Conservation (phyloP, 257 asterid species). For the Salvia miltiorrhiza region DNA sequence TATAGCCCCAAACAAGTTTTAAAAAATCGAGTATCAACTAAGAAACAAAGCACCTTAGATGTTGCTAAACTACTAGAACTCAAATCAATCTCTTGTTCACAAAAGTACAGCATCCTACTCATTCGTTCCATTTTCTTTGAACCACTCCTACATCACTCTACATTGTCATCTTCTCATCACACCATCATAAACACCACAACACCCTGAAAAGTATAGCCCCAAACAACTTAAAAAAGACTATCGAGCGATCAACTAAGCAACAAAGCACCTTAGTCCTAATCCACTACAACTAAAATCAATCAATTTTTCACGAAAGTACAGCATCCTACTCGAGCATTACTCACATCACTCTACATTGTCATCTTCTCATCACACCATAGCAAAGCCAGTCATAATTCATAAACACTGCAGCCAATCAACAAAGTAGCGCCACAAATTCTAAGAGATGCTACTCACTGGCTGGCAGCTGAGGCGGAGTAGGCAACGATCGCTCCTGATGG, state of each 20-base stretch:
- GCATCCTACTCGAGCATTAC: not conserved
- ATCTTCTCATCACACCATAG: not conserved
- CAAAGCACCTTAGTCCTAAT: slow-evolving; percentile 7
- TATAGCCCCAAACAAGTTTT: not conserved
- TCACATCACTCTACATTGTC: slow-evolving; percentile 7
- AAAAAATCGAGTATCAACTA: not conserved
- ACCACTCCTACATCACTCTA: not conserved
- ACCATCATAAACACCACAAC: slow-evolving; percentile 1
- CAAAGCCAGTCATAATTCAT: slow-evolving; percentile 16
- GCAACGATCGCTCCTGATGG: slow-evolving; percentile 41
- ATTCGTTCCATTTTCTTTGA: too few species aligned
- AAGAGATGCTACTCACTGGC: slow-evolving; percentile 58
- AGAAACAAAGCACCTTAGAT: slow-evolving; percentile 7
- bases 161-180: not conserved
- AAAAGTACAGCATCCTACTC: not conserved
- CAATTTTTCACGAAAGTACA: not conserved
- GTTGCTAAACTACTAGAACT: slow-evolving; percentile 13
- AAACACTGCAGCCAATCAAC: not conserved
- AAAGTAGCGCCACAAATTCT: slow-evolving; percentile 7
- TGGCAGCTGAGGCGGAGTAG: slow-evolving; percentile 35
- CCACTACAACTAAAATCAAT: slow-evolving; percentile 4
- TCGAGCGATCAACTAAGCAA: not conserved
- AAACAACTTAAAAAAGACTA: not conserved
- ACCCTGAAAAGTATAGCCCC: not conserved
- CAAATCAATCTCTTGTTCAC: not conserved